Evolutionary conservation across 2,329 filamentous ascomycete species (phyloP).

Genomic region (Monilinia vaccinii-corymbosi): DNA sequence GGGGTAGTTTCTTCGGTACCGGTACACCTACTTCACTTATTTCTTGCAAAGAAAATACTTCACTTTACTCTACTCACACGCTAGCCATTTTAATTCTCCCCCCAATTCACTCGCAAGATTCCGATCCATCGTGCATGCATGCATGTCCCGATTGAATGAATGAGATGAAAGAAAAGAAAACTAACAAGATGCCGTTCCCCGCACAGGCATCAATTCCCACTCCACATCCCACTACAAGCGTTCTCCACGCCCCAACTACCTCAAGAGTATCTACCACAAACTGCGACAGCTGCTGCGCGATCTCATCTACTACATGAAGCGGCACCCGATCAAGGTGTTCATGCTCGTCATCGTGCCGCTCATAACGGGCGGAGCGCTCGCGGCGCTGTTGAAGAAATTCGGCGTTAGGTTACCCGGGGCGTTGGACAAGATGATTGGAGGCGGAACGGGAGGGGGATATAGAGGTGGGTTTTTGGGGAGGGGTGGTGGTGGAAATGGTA

Average conservation of each 20-base stretch:
- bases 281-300: conserved; percentile 73
- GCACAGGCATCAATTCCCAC: background rate
- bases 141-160: background rate
- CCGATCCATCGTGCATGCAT: background rate
- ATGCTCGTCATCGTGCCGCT: conserved; percentile 80
- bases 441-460: background rate
- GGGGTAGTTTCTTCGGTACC: conserved; percentile 33
- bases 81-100: too few relatives aligned
- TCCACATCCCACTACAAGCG: conserved; percentile 61
- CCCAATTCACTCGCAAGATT: background rate
- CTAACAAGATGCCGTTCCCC: background rate
- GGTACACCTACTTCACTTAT: too few relatives aligned
- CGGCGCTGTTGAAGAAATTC: conserved; percentile 67
- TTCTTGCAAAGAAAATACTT: too few relatives aligned
- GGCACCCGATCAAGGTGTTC: conserved; percentile 81
- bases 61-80: too few relatives aligned
- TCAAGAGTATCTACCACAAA: conserved; percentile 63
- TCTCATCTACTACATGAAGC: conserved; percentile 70
- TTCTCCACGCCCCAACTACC: conserved; percentile 70
- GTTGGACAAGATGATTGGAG: conserved; percentile 49
- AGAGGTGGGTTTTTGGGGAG: background rate
- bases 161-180: too few relatives aligned
- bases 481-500: background rate
- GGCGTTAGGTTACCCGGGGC: conserved; percentile 65
- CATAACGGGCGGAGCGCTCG: conserved; percentile 72